phyloP scores from a whole-genome alignment of 2,329 filamentous ascomycete genomes.

The Endocalyx cinctus region DNA sequence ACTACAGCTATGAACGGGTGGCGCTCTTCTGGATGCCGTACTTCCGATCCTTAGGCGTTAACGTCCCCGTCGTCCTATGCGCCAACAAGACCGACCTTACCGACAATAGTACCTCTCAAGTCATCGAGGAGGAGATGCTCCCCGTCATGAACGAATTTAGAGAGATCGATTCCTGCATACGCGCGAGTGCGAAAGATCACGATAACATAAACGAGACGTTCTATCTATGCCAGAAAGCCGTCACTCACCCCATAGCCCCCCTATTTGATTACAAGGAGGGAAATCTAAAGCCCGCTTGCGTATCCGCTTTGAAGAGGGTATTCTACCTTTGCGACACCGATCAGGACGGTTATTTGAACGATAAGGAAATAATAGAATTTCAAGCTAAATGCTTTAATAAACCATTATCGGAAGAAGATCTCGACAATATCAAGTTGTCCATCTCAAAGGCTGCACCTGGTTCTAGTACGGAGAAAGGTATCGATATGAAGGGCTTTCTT shows the following conservation, averaged over 20 bases:
- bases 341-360: constrained; percentile 87
- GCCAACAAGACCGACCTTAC: constrained; percentile 95
- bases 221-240: constrained; percentile 96
- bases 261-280: constrained; percentile 95
- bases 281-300: constrained; percentile 79
- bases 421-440: constrained; percentile 86
- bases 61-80: constrained; percentile 93
- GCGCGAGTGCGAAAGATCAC: constrained; percentile 86
- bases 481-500: constrained; percentile 79
- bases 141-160: constrained; percentile 98
- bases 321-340: constrained; percentile 97
- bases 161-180: constrained; percentile 96
- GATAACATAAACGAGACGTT: constrained; percentile 95
- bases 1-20: constrained; percentile 97
- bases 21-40: constrained; percentile 98
- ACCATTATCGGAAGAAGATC: constrained; percentile 71
- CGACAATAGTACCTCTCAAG: constrained; percentile 71
- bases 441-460: constrained; percentile 66
- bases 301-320: constrained; percentile 80
- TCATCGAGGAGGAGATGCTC: constrained; percentile 95
- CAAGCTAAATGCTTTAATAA: constrained; percentile 92
- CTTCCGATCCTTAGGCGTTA: constrained; percentile 95
- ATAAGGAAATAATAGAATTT: constrained; percentile 86
- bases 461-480: constrained; percentile 62
- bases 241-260: constrained; percentile 93